Base-by-base conservation (phyloP, 148 eudicot species). In the Heliosperma pusillum region DNA sequence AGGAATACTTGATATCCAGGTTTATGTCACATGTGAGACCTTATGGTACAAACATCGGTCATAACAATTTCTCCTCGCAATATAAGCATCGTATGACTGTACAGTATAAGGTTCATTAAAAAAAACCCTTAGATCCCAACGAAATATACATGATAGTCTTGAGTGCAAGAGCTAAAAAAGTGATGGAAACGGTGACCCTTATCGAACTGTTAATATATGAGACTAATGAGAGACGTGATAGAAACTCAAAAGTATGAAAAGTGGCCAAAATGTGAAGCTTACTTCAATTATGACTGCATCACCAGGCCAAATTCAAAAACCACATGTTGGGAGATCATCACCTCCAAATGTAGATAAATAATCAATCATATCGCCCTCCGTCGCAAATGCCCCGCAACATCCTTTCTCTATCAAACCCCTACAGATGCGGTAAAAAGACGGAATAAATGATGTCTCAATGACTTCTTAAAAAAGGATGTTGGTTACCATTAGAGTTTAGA, bases 271-370 rank as follows among this genome's bases (percentile, higher is more conserved):
- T 45, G 69, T n/a, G 26, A 53, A 59, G 80, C 97, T 87, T 74
- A 94, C 98, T 87, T 94, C 98, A 52, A 90, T 64, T 66, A 94
- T 87, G 29, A 94, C 98, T 71, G 98, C 98, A 88, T 94, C 98
- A 75, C 98, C 98, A 78, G 91, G 91, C 70, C n/a, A n/a, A n/a
- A n/a, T n/a, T n/a, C 98, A 97, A 85, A 93, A 93, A 42, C 98
- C 98, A 81, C 98, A 93, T 47, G 98, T 93, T 21, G 97, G 95
- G 33, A 86, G 25, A 76, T 93, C 95, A 78, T 93, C 98, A 62
- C 98, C 98, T 70, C 98, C 98, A 80, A 88, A 93, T 66, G 97
- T 93, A 65, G 98, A 91, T 76, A n/a, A 93, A 83, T 74, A 93
- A 78, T 26, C 76, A 82, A 75, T 93, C 97, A 85, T 93, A 93